Conservation (phyloP, 1,284 basidiomycete species). For the Cystobasidiaceae sp. region DNA sequence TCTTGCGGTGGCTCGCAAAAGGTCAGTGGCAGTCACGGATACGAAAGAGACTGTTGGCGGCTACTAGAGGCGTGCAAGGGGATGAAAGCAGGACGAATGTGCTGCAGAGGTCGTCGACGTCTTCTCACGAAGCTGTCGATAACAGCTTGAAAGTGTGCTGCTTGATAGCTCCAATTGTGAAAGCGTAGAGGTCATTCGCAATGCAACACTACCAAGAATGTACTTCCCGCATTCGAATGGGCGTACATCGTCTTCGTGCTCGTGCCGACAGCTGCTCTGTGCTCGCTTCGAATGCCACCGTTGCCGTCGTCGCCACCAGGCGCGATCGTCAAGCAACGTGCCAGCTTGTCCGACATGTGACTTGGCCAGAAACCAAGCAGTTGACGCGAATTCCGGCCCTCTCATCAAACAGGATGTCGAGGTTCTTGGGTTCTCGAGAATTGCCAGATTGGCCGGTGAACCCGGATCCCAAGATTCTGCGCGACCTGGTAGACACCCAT, state of each 20-base stretch:
- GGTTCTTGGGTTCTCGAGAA: background rate
- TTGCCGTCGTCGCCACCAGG: too few species aligned
- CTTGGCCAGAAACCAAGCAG: too few species aligned
- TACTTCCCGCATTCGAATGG: too few species aligned
- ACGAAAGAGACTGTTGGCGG: background rate
- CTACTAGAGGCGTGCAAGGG: background rate
- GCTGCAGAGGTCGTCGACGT: background rate
- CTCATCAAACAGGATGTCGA: conserved; percentile 33
- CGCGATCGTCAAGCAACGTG: too few species aligned
- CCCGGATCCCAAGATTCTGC: background rate
- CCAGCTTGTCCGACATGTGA: too few species aligned
- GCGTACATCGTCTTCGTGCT: too few species aligned
- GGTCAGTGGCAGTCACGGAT: conserved; percentile 30
- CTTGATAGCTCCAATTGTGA: background rate
- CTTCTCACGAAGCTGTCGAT: background rate
- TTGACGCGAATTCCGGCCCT: too few species aligned
- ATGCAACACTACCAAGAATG: too few species aligned
- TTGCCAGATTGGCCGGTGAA: conserved; percentile 27
- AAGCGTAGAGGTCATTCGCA: too few species aligned
- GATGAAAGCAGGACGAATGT: background rate
- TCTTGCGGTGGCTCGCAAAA: conserved; percentile 29
- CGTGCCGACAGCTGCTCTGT: too few species aligned
- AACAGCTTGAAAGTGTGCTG: conserved; percentile 17
- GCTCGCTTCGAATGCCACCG: too few species aligned
- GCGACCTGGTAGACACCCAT: conserved; percentile 14